Conservation (phyloP, 768 basidiomycete genomes). For the Cubamyces lactineus region DNA sequence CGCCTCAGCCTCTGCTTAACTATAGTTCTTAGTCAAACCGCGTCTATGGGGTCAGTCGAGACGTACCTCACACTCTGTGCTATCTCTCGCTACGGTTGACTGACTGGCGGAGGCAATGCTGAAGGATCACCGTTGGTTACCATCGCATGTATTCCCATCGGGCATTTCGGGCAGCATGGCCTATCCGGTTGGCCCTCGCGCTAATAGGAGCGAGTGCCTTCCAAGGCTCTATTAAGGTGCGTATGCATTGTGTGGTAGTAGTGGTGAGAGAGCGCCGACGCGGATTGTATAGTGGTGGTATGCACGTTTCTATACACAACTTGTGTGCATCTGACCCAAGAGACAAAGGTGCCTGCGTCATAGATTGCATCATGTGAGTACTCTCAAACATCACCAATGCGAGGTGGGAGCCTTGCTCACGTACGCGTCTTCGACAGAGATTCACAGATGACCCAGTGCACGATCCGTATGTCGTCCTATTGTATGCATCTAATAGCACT, state of each 20-base stretch:
- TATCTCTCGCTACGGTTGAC: neutral
- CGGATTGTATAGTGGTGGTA: conserved; percentile 24
- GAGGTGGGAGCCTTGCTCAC: neutral
- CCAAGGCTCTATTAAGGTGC: conserved; percentile 79
- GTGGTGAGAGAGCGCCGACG: too few species aligned
- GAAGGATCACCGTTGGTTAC: conserved; percentile 74
- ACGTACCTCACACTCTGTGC: neutral
- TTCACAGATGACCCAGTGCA: conserved; percentile 72
- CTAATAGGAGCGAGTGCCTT: conserved; percentile 72
- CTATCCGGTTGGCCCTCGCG: conserved; percentile 61
- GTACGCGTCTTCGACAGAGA: conserved; percentile 43
- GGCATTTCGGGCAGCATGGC: conserved; percentile 60
- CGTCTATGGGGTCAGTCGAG: conserved; percentile 63
- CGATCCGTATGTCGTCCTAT: conserved; percentile 54
- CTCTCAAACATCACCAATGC: neutral
- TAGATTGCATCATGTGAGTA: conserved; percentile 70
- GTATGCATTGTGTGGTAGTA: neutral
- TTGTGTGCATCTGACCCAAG: neutral
- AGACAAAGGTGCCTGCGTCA: conserved; percentile 65
- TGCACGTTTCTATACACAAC: neutral
- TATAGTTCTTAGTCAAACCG: conserved; percentile 67
- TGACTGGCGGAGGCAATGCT: neutral
- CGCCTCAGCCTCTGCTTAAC: conserved; percentile 53
- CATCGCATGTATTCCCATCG: conserved; percentile 81
- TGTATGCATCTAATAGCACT: neutral